phyloP scores from a whole-genome alignment of 2,329 filamentous ascomycete species.

The Myriangium duriaei region DNA sequence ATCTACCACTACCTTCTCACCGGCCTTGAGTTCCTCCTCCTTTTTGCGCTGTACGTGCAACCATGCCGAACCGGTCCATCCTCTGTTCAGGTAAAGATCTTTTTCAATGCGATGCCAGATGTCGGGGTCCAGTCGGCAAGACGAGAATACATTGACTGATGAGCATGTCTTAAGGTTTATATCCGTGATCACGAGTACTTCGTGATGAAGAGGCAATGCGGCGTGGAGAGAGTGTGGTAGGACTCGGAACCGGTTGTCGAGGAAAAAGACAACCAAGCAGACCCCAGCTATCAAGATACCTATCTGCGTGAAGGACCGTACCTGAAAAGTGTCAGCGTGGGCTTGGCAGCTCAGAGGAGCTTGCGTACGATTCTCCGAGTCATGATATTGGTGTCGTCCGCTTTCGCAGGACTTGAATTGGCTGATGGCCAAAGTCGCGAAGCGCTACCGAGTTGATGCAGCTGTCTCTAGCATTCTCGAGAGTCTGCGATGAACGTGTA shows the following conservation, averaged over 20 bases:
- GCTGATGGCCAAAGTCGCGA: no score
- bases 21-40: conserved; percentile 64
- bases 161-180: conserved; percentile 68
- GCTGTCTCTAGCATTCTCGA: no score
- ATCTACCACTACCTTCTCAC: conserved; percentile 71
- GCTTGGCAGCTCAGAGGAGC: background rate
- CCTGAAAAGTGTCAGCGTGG: conserved; percentile 33
- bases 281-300: conserved; percentile 48
- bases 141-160: conserved; percentile 52
- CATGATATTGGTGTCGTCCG: conserved; percentile 10
- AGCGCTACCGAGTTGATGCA: no score
- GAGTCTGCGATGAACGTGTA: no score
- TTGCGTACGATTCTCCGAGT: conserved; percentile 14
- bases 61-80: conserved; percentile 66
- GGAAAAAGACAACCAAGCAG: conserved; percentile 61
- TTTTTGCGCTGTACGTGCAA: conserved; percentile 72
- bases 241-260: conserved; percentile 80
- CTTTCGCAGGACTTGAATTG: no score
- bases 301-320: conserved; percentile 62
- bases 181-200: conserved; percentile 76
- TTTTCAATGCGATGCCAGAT: conserved; percentile 81
- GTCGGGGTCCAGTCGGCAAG: conserved; percentile 58
- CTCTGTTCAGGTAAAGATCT: conserved; percentile 66
- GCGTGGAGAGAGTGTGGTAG: conserved; percentile 76
- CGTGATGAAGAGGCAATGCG: conserved; percentile 70